Percentiles rank a stretch among this genome's conserved stretches.
Evolutionary conservation across 352 stramenopile genomes (phyloP).

Genomic region (Saprolegnia diclina): DNA sequence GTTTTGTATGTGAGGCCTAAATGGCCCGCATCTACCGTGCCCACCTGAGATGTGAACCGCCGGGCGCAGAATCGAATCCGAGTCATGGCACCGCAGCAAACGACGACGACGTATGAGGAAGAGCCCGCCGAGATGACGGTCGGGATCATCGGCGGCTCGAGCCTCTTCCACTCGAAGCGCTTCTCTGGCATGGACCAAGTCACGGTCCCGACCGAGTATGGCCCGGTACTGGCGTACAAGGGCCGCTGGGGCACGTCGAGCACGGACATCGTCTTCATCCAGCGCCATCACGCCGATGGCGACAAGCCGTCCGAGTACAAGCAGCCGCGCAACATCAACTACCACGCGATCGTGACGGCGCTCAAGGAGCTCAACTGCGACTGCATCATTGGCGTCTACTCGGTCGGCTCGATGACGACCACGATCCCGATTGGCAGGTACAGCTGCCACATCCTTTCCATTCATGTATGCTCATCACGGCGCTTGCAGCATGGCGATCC

Average conservation of each 20-base stretch:
- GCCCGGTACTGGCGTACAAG: slow-evolving; percentile 53
- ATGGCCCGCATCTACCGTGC: background rate
- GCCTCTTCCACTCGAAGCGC: slow-evolving; percentile 72
- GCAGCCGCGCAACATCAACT: slow-evolving; percentile 85
- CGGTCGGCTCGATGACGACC: slow-evolving; percentile 76
- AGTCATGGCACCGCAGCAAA: background rate
- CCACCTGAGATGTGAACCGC: background rate
- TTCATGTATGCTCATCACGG: slow-evolving; percentile 2
- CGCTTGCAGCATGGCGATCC: slow-evolving; percentile 41
- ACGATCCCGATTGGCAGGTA: slow-evolving; percentile 43
- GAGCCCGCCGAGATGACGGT: slow-evolving; percentile 34
- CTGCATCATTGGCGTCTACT: slow-evolving; percentile 80
- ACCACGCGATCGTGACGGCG: slow-evolving; percentile 58
- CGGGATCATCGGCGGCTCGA: slow-evolving; percentile 80
- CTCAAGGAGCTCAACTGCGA: slow-evolving; percentile 55
- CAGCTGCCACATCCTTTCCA: background rate
- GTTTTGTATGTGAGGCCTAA: background rate
- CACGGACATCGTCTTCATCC: slow-evolving; percentile 64
- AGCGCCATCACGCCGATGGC: slow-evolving; percentile 75
- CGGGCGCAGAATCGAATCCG: background rate
- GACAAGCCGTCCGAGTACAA: slow-evolving; percentile 54
- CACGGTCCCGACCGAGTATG: slow-evolving; percentile 60
- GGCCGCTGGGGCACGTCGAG: slow-evolving; percentile 40
- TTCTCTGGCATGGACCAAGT: slow-evolving; percentile 56
- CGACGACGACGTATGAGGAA: background rate